A percentile compares a stretch with the other conserved stretches of the same genome.
Evolutionary conservation across 306 rosid species (phyloP).

Genomic region (Cicer arietinum): DNA sequence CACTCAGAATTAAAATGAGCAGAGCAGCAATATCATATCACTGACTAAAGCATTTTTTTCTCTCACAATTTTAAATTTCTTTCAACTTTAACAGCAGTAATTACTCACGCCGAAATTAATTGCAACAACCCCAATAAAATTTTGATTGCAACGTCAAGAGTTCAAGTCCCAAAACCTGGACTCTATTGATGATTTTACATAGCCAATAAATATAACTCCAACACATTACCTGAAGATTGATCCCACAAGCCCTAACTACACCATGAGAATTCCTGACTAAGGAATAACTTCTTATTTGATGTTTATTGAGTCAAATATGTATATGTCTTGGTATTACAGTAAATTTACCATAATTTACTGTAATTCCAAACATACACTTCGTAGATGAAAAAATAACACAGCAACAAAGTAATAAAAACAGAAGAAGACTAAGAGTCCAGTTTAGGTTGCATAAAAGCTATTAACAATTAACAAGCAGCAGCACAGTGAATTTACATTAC

Average conservation of each 20-base stretch:
- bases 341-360: no score
- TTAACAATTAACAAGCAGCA: constrained; percentile 47
- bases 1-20: not conserved
- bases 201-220: not conserved
- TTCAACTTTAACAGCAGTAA: not conserved
- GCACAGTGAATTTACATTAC: constrained; percentile 50
- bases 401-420: not conserved
- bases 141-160: not conserved
- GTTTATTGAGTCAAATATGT: no score
- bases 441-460: constrained; percentile 51
- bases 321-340: no score
- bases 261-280: not conserved
- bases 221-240: constrained; percentile 1
- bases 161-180: constrained; percentile 5
- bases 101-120: not conserved
- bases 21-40: not conserved
- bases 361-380: not conserved
- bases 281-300: not conserved
- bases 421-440: constrained; percentile 24
- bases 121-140: not conserved
- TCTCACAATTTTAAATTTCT: not conserved
- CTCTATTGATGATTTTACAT: not conserved
- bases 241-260: not conserved
- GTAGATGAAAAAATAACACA: not conserved
- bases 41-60: not conserved